Base-by-base conservation (phyloP, 345 rosid genomes). In the Erucastrum elatum region DNA sequence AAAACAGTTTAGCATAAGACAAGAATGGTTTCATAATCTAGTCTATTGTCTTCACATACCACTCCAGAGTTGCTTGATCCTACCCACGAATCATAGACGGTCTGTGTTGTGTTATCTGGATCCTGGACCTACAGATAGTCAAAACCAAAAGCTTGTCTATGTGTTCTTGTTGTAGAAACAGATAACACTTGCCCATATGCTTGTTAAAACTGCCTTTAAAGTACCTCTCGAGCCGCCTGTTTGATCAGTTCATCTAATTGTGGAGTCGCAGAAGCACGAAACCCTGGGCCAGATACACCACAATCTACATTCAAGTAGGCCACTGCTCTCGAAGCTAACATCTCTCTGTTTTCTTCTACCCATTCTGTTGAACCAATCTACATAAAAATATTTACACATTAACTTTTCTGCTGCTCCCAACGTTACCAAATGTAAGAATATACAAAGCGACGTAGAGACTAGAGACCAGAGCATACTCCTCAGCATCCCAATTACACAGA, bases 341-440 rank as follows among this genome's bases (percentile, higher is more conserved):
- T 70, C 74, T 88, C 92, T 81, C 91, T 87, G 87, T 93, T 91
- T 25, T 90, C 97, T 84, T 93, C 98, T 31, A 87, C 92, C 98
- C 95, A 91, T 77, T 93, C 97, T 6, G 98, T 93, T 66, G 95
- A 93, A 60, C 98, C 98, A 72, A 77, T 84, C 98, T 93, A 88
- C 66, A 83, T 16, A 33, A 8, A 6, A 44, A 16, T n/a, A 13
- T 0, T 65, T 44, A 55, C 31, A 17, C 44, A 39, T 37, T 8
- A 41, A 55, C 58, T 34, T 26, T 30, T 56, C 39, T 33, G 17
- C 70, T 61, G 39, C 55, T 72, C 31, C 0, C 13, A 0, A 56
- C 49, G 25, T 25, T 13, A 41, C 66, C 1, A 53, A 11, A 53
- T 13, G 34, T 16, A 8, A 3, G 16, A 1, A 71, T 15, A 6